These are phyloP conservation scores for Thermothielavioides terrestris DNA, from an alignment of 495 filamentous ascomycete species.

Conservation along the genomic window DNA sequence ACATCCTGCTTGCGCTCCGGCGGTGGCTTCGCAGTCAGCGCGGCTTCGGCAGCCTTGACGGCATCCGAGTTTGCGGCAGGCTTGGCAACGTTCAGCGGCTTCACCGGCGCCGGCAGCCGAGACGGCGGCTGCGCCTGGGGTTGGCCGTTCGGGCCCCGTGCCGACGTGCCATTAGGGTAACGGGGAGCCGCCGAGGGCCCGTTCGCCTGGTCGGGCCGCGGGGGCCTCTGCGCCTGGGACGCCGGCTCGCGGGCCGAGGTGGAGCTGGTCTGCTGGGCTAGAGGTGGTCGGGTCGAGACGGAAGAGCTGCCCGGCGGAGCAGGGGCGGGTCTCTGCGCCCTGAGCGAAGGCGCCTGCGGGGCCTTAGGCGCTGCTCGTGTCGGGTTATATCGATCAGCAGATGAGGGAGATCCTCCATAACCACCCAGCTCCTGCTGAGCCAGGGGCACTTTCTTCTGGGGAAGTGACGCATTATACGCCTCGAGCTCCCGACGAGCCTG, in stretches of 20 bases:
- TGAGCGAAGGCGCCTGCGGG: constrained; percentile 40
- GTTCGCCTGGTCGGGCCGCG: constrained; percentile 22
- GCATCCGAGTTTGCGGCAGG: constrained; percentile 53
- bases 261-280: constrained; percentile 37
- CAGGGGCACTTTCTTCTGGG: constrained; percentile 61
- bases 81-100: constrained; percentile 90
- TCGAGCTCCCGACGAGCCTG: constrained; percentile 65
- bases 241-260: constrained; percentile 18
- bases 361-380: constrained; percentile 56
- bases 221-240: constrained; percentile 19
- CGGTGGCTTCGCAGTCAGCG: constrained; percentile 64
- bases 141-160: constrained; percentile 28
- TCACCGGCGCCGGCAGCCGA: constrained; percentile 64
- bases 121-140: constrained; percentile 40
- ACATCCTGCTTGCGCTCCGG: constrained; percentile 70
- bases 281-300: constrained; percentile 28
- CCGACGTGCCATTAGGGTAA: constrained; percentile 33
- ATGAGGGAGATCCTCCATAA: constrained; percentile 38
- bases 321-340: constrained; percentile 46
- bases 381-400: constrained; percentile 70
- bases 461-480: constrained; percentile 78
- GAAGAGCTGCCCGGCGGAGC: constrained; percentile 35
- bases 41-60: constrained; percentile 72
- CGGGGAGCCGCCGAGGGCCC: constrained; percentile 16
- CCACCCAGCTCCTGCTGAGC: constrained; percentile 82